Conservation (phyloP, 2,329 filamentous ascomycete genomes). For the Alternaria novae-zelandiae region DNA sequence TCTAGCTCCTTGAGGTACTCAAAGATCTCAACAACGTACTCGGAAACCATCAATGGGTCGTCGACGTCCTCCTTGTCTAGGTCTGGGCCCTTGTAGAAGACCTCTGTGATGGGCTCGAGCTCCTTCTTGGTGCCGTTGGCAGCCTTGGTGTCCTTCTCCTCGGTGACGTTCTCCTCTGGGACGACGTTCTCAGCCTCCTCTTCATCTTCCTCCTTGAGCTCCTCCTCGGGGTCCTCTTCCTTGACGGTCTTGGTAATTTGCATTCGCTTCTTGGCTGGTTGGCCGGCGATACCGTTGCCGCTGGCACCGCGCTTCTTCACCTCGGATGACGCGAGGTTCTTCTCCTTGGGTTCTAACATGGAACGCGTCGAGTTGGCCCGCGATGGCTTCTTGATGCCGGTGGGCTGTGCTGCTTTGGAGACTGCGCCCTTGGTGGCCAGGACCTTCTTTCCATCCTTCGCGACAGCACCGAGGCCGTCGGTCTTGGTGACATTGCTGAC, state of each 20-base stretch:
- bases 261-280: constrained; percentile 71
- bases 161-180: constrained; percentile 56
- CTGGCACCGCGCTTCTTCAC: constrained; percentile 78
- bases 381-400: constrained; percentile 78
- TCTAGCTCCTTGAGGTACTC: constrained; percentile 93
- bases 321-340: constrained; percentile 66
- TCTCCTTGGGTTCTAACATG: constrained; percentile 71
- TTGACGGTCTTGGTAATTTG: constrained; percentile 60
- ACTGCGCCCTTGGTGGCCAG: constrained; percentile 68
- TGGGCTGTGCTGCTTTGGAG: constrained; percentile 79
- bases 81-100: constrained; percentile 54
- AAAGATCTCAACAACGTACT: constrained; percentile 97
- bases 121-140: constrained; percentile 25
- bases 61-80: constrained; percentile 87
- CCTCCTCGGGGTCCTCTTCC: constrained; percentile 60
- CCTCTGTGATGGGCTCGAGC: constrained; percentile 32
- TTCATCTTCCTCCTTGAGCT: constrained; percentile 49
- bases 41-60: constrained; percentile 96
- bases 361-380: constrained; percentile 66
- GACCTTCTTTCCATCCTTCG: constrained; percentile 72
- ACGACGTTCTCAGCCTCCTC: constrained; percentile 66
- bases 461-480: constrained; percentile 54
- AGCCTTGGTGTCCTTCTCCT: constrained; percentile 51
- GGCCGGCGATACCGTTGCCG: constrained; percentile 71
- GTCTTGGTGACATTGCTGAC: constrained; percentile 93